These are phyloP conservation scores for Ganoderma boninense DNA, from an alignment of 1,284 basidiomycete species.

Conservation along the genomic window DNA sequence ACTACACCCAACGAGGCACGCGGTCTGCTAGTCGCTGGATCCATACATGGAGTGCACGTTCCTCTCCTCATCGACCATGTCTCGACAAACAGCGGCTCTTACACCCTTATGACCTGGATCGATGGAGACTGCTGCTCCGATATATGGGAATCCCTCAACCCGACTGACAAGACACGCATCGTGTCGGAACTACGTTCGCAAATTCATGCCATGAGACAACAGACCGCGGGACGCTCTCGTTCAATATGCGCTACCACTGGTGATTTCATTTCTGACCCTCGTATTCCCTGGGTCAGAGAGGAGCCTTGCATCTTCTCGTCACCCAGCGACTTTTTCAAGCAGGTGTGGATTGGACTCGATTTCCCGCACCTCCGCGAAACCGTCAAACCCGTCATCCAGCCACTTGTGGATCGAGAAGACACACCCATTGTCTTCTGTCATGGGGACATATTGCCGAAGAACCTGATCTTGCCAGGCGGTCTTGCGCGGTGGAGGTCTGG, in stretches of 20 bases:
- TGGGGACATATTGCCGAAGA: neutral
- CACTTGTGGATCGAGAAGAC: neutral
- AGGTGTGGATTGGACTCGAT: neutral
- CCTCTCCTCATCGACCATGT: neutral
- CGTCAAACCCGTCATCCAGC: neutral
- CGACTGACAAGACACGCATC: neutral
- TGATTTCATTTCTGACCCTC: neutral
- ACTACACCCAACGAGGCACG: neutral
- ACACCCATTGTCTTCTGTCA: neutral
- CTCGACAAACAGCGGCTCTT: neutral
- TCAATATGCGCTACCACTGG: neutral
- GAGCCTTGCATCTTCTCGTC: neutral
- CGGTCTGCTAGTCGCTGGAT: neutral
- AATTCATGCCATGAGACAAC: neutral
- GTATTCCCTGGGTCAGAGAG: neutral
- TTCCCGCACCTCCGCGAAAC: neutral
- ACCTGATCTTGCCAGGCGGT: neutral
- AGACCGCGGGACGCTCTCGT: neutral
- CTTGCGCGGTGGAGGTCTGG: neutral
- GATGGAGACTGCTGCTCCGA: neutral
- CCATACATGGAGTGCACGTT: neutral
- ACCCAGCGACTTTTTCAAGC: neutral
- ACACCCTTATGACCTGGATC: neutral
- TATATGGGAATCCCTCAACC: neutral
- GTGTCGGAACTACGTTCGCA: neutral